Evolutionary conservation across 495 filamentous ascomycete genomes (phyloP).

Genomic region (Pseudevernia furfuracea): DNA sequence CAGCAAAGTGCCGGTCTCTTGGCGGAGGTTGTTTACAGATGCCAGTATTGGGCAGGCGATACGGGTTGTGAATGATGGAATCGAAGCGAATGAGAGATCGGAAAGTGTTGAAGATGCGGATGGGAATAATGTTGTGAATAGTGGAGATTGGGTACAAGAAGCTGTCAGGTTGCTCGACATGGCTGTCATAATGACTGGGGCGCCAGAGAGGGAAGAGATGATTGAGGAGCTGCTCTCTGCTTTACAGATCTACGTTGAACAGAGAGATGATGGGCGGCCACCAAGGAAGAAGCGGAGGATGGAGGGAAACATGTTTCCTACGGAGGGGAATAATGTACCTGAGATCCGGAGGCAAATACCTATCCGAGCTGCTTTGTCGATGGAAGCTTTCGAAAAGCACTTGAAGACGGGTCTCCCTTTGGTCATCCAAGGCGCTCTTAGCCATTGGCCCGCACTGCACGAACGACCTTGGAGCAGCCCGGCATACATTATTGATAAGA

Average conservation of each 20-base stretch:
- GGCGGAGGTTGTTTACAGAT: conserved; percentile 72
- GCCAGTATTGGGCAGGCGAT: conserved; percentile 60
- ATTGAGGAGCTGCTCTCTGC: conserved; percentile 46
- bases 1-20: conserved; percentile 63
- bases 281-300: conserved; percentile 28
- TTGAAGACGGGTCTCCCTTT: conserved; percentile 50
- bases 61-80: conserved; percentile 31
- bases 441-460: conserved; percentile 73
- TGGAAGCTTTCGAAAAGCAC: conserved; percentile 59
- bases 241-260: conserved; percentile 11
- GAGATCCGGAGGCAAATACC: conserved; percentile 35
- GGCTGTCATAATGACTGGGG: conserved; percentile 75
- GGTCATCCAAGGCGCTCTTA: conserved; percentile 56
- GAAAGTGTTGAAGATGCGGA: conserved; percentile 13
- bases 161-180: conserved; percentile 66
- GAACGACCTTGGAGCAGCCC: conserved; percentile 62
- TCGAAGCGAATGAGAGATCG: conserved; percentile 16
- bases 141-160: conserved; percentile 31
- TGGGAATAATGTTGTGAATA: neutral
- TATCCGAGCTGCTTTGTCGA: conserved; percentile 28
- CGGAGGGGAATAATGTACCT: conserved; percentile 31
- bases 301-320: conserved; percentile 34
- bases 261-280: neutral
- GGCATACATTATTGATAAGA: conserved; percentile 66
- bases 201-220: conserved; percentile 52